These are phyloP conservation scores for Babesia ovis DNA, from an alignment of 169 alveolate species.

Conservation along the genomic window DNA sequence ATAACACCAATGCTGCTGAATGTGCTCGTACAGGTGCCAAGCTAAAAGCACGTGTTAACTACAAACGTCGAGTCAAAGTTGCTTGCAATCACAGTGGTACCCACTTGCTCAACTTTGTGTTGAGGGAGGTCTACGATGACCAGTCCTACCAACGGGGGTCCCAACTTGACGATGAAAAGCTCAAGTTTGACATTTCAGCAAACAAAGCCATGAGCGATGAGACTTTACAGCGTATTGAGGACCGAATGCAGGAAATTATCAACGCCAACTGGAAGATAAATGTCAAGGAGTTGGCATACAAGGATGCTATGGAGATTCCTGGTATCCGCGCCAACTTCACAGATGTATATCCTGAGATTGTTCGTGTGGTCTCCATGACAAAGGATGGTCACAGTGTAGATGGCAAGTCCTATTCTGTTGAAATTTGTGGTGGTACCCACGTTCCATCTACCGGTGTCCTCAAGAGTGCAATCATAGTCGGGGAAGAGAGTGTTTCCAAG, in stretches of 20 bases:
- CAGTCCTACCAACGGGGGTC: conserved; percentile 84
- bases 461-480: conserved; percentile 71
- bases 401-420: conserved; percentile 78
- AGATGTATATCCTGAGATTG: conserved; percentile 91
- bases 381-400: conserved; percentile 70
- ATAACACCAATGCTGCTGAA: conserved; percentile 13
- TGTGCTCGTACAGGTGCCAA: conserved; percentile 5
- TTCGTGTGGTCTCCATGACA: conserved; percentile 88
- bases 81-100: conserved; percentile 93
- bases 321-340: conserved; percentile 87
- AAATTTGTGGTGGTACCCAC: conserved; percentile 92
- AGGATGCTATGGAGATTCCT: conserved; percentile 74
- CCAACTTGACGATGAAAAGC: conserved; percentile 81
- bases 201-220: conserved; percentile 73
- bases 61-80: conserved; percentile 81
- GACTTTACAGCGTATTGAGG: conserved; percentile 67
- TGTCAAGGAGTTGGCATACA: conserved; percentile 68
- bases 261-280: conserved; percentile 67
- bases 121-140: conserved; percentile 74
- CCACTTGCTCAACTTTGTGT: conserved; percentile 87
- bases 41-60: conserved; percentile 71
- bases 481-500: conserved; percentile 90
- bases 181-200: conserved; percentile 84
- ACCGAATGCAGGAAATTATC: conserved; percentile 70
- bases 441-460: conserved; percentile 80